Conservation (phyloP, 805 yeast genomes). For the Schwanniomyces sp. region DNA sequence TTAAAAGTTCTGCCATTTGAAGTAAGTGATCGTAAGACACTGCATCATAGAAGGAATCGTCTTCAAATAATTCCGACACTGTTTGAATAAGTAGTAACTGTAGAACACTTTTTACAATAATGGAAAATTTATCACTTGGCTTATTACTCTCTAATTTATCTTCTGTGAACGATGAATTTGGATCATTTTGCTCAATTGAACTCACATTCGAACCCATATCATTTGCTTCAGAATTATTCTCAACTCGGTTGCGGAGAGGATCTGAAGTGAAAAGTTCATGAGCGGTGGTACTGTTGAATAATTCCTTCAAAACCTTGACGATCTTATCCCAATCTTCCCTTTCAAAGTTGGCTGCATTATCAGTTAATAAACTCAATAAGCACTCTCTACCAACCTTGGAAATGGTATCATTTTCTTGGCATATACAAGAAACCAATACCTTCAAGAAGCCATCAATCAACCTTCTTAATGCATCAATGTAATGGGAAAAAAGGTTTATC, state of each 20-base stretch:
- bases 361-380: slow-evolving; percentile 73
- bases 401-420: slow-evolving; percentile 96
- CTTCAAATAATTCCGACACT: slow-evolving; percentile 74
- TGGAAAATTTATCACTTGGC: slow-evolving; percentile 55
- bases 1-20: slow-evolving; percentile 58
- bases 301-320: slow-evolving; percentile 58
- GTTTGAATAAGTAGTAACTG: slow-evolving; percentile 88
- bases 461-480: slow-evolving; percentile 71
- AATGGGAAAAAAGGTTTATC: slow-evolving; percentile 79
- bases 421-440: slow-evolving; percentile 80
- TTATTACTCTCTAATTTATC: slow-evolving; percentile 43
- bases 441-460: slow-evolving; percentile 79
- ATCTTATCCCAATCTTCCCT: slow-evolving; percentile 74
- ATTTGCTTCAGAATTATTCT: slow-evolving; percentile 32
- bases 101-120: slow-evolving; percentile 89
- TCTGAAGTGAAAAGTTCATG: slow-evolving; percentile 71
- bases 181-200: slow-evolving; percentile 6
- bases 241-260: slow-evolving; percentile 32
- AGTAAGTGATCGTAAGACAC: slow-evolving; percentile 69
- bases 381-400: slow-evolving; percentile 94
- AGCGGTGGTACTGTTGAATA: slow-evolving; percentile 86
- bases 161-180: slow-evolving; percentile 22
- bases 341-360: slow-evolving; percentile 65
- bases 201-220: slow-evolving; percentile 18
- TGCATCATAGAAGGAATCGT: slow-evolving; percentile 61